A percentile compares a stretch with the other conserved stretches of the same genome.
Conservation (phyloP, 768 basidiomycete genomes). For the Podaxis sp. region DNA sequence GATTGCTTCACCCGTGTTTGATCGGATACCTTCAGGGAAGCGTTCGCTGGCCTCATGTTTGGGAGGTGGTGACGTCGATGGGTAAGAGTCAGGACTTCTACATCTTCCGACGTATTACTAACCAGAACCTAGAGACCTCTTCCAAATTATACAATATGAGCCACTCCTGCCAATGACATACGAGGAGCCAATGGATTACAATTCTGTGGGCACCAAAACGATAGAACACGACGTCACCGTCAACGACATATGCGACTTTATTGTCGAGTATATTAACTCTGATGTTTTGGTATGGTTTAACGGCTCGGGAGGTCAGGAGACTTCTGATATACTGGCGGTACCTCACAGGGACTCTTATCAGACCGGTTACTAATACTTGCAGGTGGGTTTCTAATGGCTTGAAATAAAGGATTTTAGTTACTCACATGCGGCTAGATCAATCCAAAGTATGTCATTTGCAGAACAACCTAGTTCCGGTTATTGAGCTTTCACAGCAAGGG, state of each 20-base stretch:
- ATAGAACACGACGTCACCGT: slow-evolving; percentile 55
- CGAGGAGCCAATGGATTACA: slow-evolving; percentile 54
- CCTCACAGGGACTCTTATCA: slow-evolving; percentile 62
- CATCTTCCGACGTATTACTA: not conserved
- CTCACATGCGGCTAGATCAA: slow-evolving; percentile 51
- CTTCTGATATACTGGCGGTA: not conserved
- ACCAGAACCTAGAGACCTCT: slow-evolving; percentile 51
- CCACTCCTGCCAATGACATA: slow-evolving; percentile 54
- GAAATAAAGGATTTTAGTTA: not conserved
- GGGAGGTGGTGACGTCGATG: slow-evolving; percentile 80
- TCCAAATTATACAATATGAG: slow-evolving; percentile 57
- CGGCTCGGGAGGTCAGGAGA: not conserved
- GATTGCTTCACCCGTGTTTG: not conserved
- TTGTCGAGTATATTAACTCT: slow-evolving; percentile 82
- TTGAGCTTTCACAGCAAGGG: slow-evolving; percentile 45
- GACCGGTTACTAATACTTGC: slow-evolving; percentile 70
- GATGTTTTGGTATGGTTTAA: slow-evolving; percentile 62
- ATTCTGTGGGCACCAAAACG: slow-evolving; percentile 32
- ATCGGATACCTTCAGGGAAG: slow-evolving; percentile 36
- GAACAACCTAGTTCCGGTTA: not conserved
- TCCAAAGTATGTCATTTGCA: slow-evolving; percentile 46
- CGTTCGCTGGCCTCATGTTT: slow-evolving; percentile 70
- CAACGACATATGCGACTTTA: slow-evolving; percentile 75
- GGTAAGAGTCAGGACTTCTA: slow-evolving; percentile 38
- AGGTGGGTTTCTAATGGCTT: slow-evolving; percentile 38